Evolutionary conservation across 2,329 filamentous ascomycete genomes (phyloP).

Genomic region (Ascocoryne sarcoides): DNA sequence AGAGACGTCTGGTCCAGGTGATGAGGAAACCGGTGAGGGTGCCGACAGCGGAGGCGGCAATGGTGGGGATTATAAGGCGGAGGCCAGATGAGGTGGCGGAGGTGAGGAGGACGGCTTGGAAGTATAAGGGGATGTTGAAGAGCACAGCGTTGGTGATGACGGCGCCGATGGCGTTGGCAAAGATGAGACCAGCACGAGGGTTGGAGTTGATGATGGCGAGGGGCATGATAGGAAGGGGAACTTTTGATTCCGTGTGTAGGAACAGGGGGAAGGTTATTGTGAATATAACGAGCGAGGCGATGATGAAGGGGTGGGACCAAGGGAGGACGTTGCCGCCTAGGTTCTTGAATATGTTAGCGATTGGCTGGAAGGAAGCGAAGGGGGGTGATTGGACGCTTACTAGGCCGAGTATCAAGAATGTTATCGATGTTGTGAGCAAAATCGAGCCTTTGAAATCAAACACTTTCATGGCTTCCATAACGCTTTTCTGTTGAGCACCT

Average conservation of each 20-base stretch:
- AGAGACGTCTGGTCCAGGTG: conserved; percentile 48
- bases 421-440: conserved; percentile 43
- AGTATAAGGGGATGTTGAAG: conserved; percentile 63
- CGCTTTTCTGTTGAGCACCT: conserved; percentile 35
- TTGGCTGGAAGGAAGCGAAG: conserved; percentile 5
- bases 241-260: conserved; percentile 42
- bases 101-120: conserved; percentile 64
- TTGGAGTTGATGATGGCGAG: conserved; percentile 40
- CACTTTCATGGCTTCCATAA: conserved; percentile 41
- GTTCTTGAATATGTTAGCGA: conserved; percentile 32
- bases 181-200: conserved; percentile 49
- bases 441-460: conserved; percentile 50
- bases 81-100: conserved; percentile 64
- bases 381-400: conserved; percentile 30
- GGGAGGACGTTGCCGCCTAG: conserved; percentile 56
- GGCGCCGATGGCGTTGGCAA: conserved; percentile 44
- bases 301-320: conserved; percentile 52
- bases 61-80: conserved; percentile 55
- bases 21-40: conserved; percentile 54
- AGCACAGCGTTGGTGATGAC: conserved; percentile 46
- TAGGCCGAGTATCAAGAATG: conserved; percentile 48
- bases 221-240: conserved; percentile 50
- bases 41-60: conserved; percentile 46
- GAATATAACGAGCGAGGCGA: conserved; percentile 42
- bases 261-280: conserved; percentile 41